These are phyloP conservation scores for Carex littledalei DNA, from an alignment of 176 grass and related monocot species.

Conservation along the genomic window DNA sequence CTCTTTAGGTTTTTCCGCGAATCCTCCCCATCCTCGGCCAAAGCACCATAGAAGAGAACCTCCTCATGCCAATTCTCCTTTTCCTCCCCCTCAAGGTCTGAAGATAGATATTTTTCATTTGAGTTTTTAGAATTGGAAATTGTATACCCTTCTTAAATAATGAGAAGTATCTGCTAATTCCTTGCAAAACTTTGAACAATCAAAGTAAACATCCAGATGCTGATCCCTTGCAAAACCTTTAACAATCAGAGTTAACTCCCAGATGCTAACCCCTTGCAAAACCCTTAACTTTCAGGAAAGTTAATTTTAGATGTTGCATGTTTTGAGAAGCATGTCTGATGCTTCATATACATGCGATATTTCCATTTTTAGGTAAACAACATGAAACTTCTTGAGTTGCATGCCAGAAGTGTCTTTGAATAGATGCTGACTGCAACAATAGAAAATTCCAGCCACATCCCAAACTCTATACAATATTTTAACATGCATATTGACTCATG, in stretches of 20 bases:
- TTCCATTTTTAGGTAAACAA: slow-evolving; percentile 1
- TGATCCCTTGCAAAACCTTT: background rate
- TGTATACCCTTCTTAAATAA: background rate
- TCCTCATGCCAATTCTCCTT: slow-evolving; percentile 39
- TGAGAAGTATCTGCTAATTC: background rate
- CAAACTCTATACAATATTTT: background rate
- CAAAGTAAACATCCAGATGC: background rate
- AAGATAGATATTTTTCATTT: slow-evolving; percentile 1
- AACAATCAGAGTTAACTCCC: background rate
- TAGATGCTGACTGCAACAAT: background rate
- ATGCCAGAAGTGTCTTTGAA: background rate
- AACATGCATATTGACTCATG: background rate
- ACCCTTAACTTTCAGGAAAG: background rate
- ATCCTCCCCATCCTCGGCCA: slow-evolving; percentile 24
- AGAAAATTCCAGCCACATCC: background rate
- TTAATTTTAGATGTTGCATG: background rate
- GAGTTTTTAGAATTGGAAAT: slow-evolving; percentile 8
- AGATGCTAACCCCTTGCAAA: background rate
- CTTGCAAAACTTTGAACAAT: background rate
- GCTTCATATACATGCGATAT: background rate
- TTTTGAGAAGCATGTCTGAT: background rate
- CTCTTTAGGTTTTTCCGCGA: slow-evolving; percentile 32
- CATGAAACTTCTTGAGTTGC: background rate
- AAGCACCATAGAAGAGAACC: slow-evolving; percentile 44
- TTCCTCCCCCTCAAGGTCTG: slow-evolving; percentile 47